Base-by-base conservation (phyloP, 208 protist species). In the Trypanosoma rangeli region DNA sequence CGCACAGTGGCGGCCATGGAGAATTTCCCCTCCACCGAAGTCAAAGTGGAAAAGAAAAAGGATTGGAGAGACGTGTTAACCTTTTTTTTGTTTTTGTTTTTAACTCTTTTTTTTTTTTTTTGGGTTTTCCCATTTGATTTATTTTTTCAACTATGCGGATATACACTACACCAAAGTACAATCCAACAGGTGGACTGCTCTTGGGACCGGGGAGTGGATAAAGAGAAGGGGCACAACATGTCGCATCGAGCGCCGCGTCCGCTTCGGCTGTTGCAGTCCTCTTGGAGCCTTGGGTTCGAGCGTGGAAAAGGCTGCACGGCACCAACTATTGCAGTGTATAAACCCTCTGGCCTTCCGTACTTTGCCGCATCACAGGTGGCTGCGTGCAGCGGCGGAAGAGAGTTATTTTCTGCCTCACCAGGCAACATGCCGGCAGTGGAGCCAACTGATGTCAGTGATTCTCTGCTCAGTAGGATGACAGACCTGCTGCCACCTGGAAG, bases 311-410 rank as follows among this genome's bases (percentile, higher is more conserved):
- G 16, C n/a, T 9, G 10, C 42, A 39, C 55, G 24, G 26, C 63
- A 22, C 50, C 55, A 16, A 13, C 58, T 1, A 5, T 89, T 56
- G 77, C 85, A 5, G 69, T 78, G 1, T 89, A 90, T 73, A 93
- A 93, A 49, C 87, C 87, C 0, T 73, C 63, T 61, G 87, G 87
- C 7, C 72, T 93, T 15, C 84, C 83, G 9, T 85, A 82, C 62
- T 90, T 87, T 64, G 59, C 84, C 5, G 59, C 72, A 20, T 85
- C 78, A 4, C 87, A 90, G 70, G 69, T 88, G 12, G 31, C 37
- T 16, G 73, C 74, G 26, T 70, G 59, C 26, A 46, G 33, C 13
- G 35, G 54, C 44, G 60, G 39, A 18, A 22, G 22, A n/a, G 54
- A 49, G 5, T 52, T 78, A 16, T 73, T 70, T 26, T 50, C 55